These are phyloP conservation scores for Penicillium rolfsii DNA, from an alignment of 2,329 filamentous ascomycete species.

Conservation along the genomic window DNA sequence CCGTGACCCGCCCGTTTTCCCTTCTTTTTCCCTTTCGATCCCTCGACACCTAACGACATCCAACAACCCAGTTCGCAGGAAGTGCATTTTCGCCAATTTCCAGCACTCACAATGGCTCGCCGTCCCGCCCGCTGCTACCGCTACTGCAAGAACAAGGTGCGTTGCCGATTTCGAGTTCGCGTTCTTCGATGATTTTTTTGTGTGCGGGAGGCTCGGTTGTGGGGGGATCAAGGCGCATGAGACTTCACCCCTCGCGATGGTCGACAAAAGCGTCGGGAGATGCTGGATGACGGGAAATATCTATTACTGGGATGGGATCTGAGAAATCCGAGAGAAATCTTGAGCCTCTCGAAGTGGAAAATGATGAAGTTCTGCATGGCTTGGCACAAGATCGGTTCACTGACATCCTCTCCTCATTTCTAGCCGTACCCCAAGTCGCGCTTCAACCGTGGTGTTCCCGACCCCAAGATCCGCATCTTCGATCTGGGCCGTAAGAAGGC, in stretches of 20 bases:
- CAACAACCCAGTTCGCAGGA: conserved; percentile 52
- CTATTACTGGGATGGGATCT: background rate
- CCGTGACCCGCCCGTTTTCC: conserved; percentile 34
- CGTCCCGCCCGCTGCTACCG: conserved; percentile 99
- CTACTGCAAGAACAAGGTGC: conserved; percentile 99
- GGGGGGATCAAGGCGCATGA: conserved; percentile 21
- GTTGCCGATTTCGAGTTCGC: conserved; percentile 41
- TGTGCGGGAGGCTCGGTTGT: conserved; percentile 35
- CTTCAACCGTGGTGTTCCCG: conserved; percentile 98
- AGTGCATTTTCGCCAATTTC: conserved; percentile 52
- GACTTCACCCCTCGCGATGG: conserved; percentile 9
- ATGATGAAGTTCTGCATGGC: background rate
- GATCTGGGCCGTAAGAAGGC: conserved; percentile 98
- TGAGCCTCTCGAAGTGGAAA: background rate
- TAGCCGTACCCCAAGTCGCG: conserved; percentile 99
- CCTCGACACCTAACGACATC: conserved; percentile 41
- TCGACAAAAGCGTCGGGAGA: conserved; percentile 1
- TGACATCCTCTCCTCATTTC: conserved; percentile 27
- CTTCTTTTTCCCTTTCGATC: conserved; percentile 36
- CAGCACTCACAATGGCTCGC: conserved; percentile 90
- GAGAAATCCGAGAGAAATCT: background rate
- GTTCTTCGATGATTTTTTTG: conserved; percentile 29
- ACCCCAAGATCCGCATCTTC: conserved; percentile 90
- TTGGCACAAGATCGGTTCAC: conserved; percentile 19
- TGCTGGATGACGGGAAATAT: background rate